Evolutionary conservation across 2,329 filamentous ascomycete species (phyloP), one percentile per base, ranked within the genome.

Genomic region (Aspergillus aculeatus): DNA sequence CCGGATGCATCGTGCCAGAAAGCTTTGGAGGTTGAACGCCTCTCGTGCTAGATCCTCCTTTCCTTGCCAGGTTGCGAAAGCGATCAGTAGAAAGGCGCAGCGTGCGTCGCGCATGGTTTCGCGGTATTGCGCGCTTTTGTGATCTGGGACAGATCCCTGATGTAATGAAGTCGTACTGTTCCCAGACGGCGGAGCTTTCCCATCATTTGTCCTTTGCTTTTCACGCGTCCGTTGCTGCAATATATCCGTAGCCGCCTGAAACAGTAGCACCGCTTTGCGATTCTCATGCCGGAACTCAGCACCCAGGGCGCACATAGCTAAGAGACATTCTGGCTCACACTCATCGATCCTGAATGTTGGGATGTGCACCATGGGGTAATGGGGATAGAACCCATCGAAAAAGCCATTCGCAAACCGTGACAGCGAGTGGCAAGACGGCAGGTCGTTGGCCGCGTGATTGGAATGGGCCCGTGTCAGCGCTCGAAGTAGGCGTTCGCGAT

Each of bases 321-420:
- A 74, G 3, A 89, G 75, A 2, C 90, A 75, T 69, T 90, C 88
- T 0, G 87, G 83, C 0, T 86, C 84, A n/a, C 86, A 81, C 11
- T 85, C 82, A 2, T 82, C 81, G 0, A 85, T 80, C 1, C 80
- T 79, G 54, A 90, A 78, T 0, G 87, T 89, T 0, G 87, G 84
- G 6, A 89, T 75, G 68, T 91, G 88, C n/a, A 90, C 74, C 61
- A 90, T 82, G 0, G 82, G 82, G 29, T 84, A 74, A 57, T 84
- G 81, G 24, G 82, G 79, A 62, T 84, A 79, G 58, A 90, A 89
- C 0, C 87, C 86, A 62, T 81, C 83, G 51, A 89, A 82, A 65
- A 89, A 90, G 1, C 86, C 86, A 63, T 88, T 86, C 35, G 90
- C 73, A 63, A 89, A 90, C 31, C 88, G 77, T 3, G 85, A 85